Percentiles rank a stretch among this genome's conserved stretches.
Conservation (phyloP, 2,329 filamentous ascomycete genomes). For the Sordariomycetes sp. region DNA sequence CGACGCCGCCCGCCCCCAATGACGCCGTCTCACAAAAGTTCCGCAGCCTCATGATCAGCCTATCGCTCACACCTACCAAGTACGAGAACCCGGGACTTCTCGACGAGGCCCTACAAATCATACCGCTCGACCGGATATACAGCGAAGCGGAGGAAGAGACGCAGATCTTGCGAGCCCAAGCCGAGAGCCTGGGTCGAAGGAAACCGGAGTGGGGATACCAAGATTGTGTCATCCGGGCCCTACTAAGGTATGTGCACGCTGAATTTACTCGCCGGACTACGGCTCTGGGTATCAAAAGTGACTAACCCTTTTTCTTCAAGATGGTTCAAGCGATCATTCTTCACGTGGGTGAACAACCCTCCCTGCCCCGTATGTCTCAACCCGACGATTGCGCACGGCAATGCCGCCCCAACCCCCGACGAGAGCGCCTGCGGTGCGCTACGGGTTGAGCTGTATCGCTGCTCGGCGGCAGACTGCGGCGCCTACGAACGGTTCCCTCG, state of each 20-base stretch:
- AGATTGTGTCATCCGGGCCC: constrained; percentile 84
- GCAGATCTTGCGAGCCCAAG: constrained; percentile 78
- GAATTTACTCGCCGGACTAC: neutral
- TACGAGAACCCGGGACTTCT: constrained; percentile 94
- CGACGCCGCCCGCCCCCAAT: constrained; percentile 56
- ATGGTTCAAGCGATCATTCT: constrained; percentile 95
- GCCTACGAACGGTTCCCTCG: constrained; percentile 83
- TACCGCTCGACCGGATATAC: constrained; percentile 87
- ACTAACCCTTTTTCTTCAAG: constrained; percentile 10
- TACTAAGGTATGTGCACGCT: constrained; percentile 57
- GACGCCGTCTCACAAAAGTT: constrained; percentile 65
- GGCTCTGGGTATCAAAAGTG: neutral
- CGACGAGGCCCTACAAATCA: constrained; percentile 78
- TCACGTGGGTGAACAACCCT: constrained; percentile 94
- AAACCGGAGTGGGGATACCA: constrained; percentile 94
- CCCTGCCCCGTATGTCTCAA: constrained; percentile 71
- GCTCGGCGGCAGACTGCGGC: constrained; percentile 64
- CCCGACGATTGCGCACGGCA: constrained; percentile 72
- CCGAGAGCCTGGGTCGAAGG: constrained; percentile 74
- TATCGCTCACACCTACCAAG: constrained; percentile 81
- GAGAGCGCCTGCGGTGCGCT: constrained; percentile 82
- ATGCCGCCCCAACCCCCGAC: constrained; percentile 76
- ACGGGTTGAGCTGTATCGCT: constrained; percentile 82
- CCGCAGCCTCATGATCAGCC: constrained; percentile 69
- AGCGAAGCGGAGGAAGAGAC: constrained; percentile 88